Evolutionary conservation across 148 eudicot species (phyloP).

Genomic region (Amaranthus hypochondriacus): DNA sequence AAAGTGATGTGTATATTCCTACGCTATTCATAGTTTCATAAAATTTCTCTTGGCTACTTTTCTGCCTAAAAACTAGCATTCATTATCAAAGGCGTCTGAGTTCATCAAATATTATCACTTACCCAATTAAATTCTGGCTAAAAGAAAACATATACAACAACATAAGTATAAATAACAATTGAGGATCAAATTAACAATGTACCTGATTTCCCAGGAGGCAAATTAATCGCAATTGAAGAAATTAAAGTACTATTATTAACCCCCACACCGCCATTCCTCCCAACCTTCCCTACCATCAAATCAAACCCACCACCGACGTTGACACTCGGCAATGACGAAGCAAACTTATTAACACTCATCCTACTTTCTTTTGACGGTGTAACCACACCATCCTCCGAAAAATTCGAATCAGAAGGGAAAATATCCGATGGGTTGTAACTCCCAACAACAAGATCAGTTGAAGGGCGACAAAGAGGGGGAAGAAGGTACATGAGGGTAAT

Average conservation of each 20-base stretch:
- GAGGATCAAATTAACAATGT: constrained; percentile 7
- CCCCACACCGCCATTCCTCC: constrained; percentile 18
- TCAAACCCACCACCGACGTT: constrained; percentile 48
- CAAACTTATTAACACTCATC: constrained; percentile 43
- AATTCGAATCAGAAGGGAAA: constrained; percentile 33
- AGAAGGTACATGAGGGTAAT: constrained; percentile 1
- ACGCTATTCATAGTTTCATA: too few species aligned
- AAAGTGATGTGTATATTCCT: too few species aligned
- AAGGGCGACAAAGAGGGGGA: constrained; percentile 29
- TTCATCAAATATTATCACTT: not conserved
- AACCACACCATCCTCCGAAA: constrained; percentile 22
- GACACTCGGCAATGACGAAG: constrained; percentile 60
- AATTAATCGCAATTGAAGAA: constrained; percentile 40
- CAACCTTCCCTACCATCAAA: constrained; percentile 35
- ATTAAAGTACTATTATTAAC: constrained; percentile 39
- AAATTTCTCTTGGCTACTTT: too few species aligned
- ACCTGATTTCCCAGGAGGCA: constrained; percentile 42
- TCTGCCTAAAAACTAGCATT: too few species aligned
- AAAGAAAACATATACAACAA: not conserved
- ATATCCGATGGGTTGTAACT: constrained; percentile 69
- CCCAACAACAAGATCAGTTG: constrained; percentile 40
- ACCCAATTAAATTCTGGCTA: not conserved
- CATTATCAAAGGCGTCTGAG: too few species aligned
- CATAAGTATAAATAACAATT: not conserved
- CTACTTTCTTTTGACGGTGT: constrained; percentile 19